These are phyloP conservation scores for Panicum hallii DNA, from an alignment of 202 grass and related monocot genomes.

Conservation along the genomic window DNA sequence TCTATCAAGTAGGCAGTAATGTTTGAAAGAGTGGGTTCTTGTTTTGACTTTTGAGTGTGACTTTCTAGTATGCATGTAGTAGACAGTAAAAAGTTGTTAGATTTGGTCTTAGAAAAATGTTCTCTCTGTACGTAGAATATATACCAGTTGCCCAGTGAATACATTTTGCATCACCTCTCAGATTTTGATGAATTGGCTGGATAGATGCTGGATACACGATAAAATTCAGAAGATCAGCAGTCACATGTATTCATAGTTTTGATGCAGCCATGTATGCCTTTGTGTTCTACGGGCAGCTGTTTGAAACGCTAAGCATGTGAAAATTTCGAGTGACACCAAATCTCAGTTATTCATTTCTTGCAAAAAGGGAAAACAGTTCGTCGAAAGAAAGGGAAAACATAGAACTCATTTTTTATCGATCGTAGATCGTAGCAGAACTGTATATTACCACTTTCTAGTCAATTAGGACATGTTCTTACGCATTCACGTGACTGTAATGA, in stretches of 20 bases:
- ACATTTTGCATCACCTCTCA: background rate
- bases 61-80: background rate
- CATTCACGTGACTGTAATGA: background rate
- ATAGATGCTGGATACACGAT: background rate
- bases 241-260: background rate
- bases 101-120: conserved; percentile 13
- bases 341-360: background rate
- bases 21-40: conserved; percentile 16
- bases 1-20: conserved; percentile 13
- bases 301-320: background rate
- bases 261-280: background rate
- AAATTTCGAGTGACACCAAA: background rate
- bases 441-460: background rate
- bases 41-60: background rate
- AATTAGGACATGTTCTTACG: background rate
- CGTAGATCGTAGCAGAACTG: background rate
- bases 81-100: background rate
- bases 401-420: background rate
- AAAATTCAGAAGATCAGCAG: background rate
- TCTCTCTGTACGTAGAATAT: background rate
- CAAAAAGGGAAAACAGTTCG: background rate
- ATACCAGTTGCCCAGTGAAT: background rate
- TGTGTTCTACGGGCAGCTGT: background rate
- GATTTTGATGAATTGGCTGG: background rate
- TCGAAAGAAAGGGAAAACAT: background rate